Percentiles rank a stretch among this genome's conserved stretches.
These are phyloP conservation scores for Linum usitatissimum DNA, from an alignment of 345 rosid genomes.

Conservation along the genomic window DNA sequence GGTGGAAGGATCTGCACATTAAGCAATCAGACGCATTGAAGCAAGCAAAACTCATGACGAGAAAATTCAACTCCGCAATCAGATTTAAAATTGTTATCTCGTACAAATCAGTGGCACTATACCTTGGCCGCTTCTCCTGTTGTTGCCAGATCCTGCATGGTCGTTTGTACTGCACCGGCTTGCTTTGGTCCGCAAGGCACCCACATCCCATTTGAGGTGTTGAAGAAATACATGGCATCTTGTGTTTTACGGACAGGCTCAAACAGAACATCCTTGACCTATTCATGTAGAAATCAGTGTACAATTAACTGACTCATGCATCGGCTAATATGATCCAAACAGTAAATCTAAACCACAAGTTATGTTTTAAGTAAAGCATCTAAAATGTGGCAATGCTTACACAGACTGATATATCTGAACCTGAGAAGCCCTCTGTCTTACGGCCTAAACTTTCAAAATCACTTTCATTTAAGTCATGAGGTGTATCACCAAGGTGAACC, in stretches of 20 bases:
- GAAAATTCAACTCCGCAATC: too few relatives aligned
- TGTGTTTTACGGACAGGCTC: conserved; percentile 93
- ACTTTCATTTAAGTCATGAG: conserved; percentile 72
- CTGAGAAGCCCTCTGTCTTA: conserved; percentile 83
- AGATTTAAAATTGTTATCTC: too few relatives aligned
- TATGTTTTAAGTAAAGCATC: background rate
- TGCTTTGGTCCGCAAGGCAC: conserved; percentile 93
- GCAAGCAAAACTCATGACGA: background rate
- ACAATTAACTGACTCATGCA: background rate
- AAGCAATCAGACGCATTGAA: background rate
- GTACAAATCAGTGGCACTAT: background rate
- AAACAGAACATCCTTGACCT: conserved; percentile 91
- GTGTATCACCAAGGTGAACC: conserved; percentile 97
- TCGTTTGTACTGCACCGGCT: conserved; percentile 54
- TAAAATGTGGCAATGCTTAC: conserved; percentile 33
- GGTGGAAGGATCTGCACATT: conserved; percentile 77
- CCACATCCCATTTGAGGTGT: conserved; percentile 55
- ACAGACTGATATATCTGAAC: conserved; percentile 91
- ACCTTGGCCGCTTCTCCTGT: conserved; percentile 70
- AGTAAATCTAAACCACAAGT: background rate
- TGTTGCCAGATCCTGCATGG: conserved; percentile 78
- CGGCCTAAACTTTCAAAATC: conserved; percentile 76
- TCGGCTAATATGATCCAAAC: background rate
- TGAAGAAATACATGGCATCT: conserved; percentile 72
- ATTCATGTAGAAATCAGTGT: conserved; percentile 4